Conservation (phyloP, 2,329 filamentous ascomycete species). For the Neurospora crassa region DNA sequence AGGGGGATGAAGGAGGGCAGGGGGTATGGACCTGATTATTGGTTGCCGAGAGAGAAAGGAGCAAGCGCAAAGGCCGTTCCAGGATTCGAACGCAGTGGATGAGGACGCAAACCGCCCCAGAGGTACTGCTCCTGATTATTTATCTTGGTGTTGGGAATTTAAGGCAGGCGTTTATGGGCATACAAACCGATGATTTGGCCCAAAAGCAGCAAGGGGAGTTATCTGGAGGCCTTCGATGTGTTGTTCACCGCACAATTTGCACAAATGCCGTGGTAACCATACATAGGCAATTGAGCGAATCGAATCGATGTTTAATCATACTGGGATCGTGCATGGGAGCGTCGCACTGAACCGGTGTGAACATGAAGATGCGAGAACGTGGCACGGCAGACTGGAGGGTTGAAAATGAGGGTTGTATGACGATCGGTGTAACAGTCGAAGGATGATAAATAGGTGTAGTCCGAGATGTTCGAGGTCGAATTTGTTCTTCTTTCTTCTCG, state of each 20-base stretch:
- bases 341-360: neutral
- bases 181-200: neutral
- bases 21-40: neutral
- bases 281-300: neutral
- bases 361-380: neutral
- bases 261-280: neutral
- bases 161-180: too few relatives aligned
- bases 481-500: neutral
- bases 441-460: neutral
- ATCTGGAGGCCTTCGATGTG: neutral
- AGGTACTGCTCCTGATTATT: too few relatives aligned
- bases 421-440: neutral
- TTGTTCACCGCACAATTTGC: neutral
- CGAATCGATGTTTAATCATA: neutral
- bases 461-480: neutral
- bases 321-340: neutral
- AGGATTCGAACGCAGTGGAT: neutral
- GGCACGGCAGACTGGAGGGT: neutral
- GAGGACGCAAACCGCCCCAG: neutral
- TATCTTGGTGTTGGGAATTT: too few relatives aligned
- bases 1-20: neutral
- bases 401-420: neutral
- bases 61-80: neutral
- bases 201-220: neutral
- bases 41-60: neutral